Evolutionary conservation across 139 green algal genomes (phyloP).

Genomic region (Nannochloris sp.): DNA sequence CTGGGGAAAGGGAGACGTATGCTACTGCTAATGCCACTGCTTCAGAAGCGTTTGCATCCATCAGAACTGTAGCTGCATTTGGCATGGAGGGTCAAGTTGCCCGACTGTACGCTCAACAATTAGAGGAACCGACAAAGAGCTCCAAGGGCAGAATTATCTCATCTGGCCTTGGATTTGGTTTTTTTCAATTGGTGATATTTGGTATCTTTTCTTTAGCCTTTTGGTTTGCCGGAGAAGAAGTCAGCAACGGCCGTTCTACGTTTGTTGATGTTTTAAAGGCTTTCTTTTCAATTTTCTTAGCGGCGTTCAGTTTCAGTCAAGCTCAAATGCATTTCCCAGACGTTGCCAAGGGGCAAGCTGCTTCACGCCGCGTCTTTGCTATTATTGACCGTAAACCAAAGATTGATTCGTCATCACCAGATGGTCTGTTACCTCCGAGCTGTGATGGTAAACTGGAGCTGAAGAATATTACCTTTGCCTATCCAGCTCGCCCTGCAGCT

Average conservation of each 20-base stretch:
- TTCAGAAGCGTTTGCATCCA: conserved; percentile 56
- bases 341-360: conserved; percentile 52
- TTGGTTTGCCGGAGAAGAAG: conserved; percentile 47
- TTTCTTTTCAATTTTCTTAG: conserved; percentile 72
- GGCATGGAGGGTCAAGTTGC: conserved; percentile 52
- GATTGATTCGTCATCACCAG: conserved; percentile 42
- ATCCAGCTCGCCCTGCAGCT: conserved; percentile 45
- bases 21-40: conserved; percentile 59
- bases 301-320: conserved; percentile 48
- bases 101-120: conserved; percentile 21
- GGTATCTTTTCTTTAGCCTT: conserved; percentile 60
- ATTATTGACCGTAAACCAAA: conserved; percentile 64
- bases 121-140: conserved; percentile 24
- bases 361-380: conserved; percentile 59
- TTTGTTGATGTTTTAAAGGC: conserved; percentile 68
- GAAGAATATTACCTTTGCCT: conserved; percentile 49
- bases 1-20: conserved; percentile 44
- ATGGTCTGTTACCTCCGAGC: conserved; percentile 12
- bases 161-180: conserved; percentile 44
- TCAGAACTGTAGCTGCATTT: conserved; percentile 61
- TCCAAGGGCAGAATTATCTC: conserved; percentile 12
- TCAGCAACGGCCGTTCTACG: conserved; percentile 22
- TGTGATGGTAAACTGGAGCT: conserved; percentile 30
- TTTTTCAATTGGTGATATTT: conserved; percentile 54
- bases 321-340: conserved; percentile 55